A percentile compares a stretch with the other conserved stretches of the same genome.
Conservation (phyloP, 805 yeast species). For the Candida gorgasii region DNA sequence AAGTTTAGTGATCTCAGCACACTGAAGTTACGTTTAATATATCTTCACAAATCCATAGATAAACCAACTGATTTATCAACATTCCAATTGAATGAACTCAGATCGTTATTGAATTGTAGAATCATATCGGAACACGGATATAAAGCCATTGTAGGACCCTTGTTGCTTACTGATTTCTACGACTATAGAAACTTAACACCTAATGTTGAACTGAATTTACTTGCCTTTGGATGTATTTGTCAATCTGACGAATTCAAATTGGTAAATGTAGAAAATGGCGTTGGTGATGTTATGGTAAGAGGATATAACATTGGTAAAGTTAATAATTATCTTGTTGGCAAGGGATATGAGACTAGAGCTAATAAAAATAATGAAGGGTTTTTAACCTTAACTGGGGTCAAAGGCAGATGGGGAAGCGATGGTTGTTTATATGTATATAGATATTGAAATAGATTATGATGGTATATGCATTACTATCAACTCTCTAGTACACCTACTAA, state of each 20-base stretch:
- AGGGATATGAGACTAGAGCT: constrained; percentile 14
- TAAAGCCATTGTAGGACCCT: constrained; percentile 54
- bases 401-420: constrained; percentile 66
- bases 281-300: constrained; percentile 56
- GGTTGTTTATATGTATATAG: constrained; percentile 62
- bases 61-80: not conserved
- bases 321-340: constrained; percentile 19
- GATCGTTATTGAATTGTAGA: constrained; percentile 51
- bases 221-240: constrained; percentile 56
- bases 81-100: constrained; percentile 34
- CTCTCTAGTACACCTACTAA: too few species aligned
- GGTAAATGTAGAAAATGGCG: constrained; percentile 33
- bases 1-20: constrained; percentile 34
- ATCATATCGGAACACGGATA: constrained; percentile 52
- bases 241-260: constrained; percentile 64
- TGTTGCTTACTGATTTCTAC: constrained; percentile 57
- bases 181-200: constrained; percentile 56
- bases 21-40: constrained; percentile 37
- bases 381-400: constrained; percentile 44
- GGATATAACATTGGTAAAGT: constrained; percentile 68
- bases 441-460: constrained; percentile 4
- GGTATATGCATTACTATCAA: too few species aligned
- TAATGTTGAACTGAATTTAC: constrained; percentile 22
- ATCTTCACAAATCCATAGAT: constrained; percentile 32
- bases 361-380: constrained; percentile 34